Percentiles rank a stretch among this genome's conserved stretches.
Evolutionary conservation across 352 stramenopile genomes (phyloP).

Genomic region (Phytophthora syringae): DNA sequence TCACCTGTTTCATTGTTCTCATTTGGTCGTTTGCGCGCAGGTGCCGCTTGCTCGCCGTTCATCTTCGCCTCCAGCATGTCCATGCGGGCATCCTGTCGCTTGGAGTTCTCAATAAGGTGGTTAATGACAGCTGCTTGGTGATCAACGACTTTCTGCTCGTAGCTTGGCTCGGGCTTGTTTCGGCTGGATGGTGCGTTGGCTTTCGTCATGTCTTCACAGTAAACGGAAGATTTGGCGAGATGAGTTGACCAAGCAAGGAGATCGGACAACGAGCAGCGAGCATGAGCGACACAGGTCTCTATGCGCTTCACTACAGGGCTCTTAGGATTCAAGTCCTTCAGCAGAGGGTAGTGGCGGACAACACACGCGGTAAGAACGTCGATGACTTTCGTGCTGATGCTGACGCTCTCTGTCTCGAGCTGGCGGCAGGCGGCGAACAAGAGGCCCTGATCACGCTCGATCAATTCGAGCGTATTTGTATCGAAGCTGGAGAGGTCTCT

Average conservation of each 20-base stretch:
- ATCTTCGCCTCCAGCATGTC: too few relatives aligned
- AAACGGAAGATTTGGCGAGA: not conserved
- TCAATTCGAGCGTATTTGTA: not conserved
- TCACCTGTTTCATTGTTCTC: too few relatives aligned
- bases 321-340: constrained; percentile 14
- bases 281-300: not conserved
- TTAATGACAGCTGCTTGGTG: too few relatives aligned
- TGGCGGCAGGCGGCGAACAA: constrained; percentile 4
- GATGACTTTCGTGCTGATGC: constrained; percentile 10
- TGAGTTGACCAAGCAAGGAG: constrained; percentile 10
- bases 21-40: too few relatives aligned
- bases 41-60: too few relatives aligned
- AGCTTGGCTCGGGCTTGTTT: too few relatives aligned
- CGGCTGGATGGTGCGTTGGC: too few relatives aligned
- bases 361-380: constrained; percentile 11
- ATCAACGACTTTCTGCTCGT: too few relatives aligned
- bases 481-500: constrained; percentile 1
- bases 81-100: too few relatives aligned
- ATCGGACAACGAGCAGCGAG: not conserved
- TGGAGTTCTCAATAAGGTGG: too few relatives aligned
- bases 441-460: not conserved
- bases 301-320: not conserved
- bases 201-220: too few relatives aligned
- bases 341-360: constrained; percentile 9
- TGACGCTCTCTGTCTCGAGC: constrained; percentile 6